These are phyloP conservation scores for Fonsecaea multimorphosa DNA, from an alignment of 2,329 filamentous ascomycete species.

Conservation along the genomic window DNA sequence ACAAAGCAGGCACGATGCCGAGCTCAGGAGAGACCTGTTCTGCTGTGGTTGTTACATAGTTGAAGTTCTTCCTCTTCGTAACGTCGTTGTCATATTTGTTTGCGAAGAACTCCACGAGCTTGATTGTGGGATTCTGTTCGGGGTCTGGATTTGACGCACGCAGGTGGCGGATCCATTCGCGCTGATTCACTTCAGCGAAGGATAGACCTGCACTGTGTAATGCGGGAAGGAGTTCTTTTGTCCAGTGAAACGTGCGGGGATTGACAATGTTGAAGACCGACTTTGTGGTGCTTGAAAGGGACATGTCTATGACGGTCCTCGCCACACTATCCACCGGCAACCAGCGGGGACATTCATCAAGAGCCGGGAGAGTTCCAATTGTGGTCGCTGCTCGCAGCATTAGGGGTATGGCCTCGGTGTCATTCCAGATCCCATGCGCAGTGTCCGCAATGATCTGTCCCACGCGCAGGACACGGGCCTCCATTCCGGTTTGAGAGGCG, in stretches of 20 bases:
- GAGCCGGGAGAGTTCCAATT: slow-evolving; percentile 52
- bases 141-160: slow-evolving; percentile 57
- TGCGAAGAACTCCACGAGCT: slow-evolving; percentile 61
- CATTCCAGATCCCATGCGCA: slow-evolving; percentile 57
- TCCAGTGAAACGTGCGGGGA: slow-evolving; percentile 49
- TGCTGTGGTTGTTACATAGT: slow-evolving; percentile 47
- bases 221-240: slow-evolving; percentile 58
- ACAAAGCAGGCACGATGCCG: slow-evolving; percentile 43
- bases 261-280: slow-evolving; percentile 62
- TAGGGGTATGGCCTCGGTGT: slow-evolving; percentile 59
- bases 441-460: slow-evolving; percentile 61
- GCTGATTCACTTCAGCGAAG: slow-evolving; percentile 41
- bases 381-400: slow-evolving; percentile 55
- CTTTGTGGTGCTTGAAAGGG: slow-evolving; percentile 40
- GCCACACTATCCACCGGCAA: slow-evolving; percentile 53
- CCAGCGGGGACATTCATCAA: slow-evolving; percentile 54
- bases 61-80: slow-evolving; percentile 46
- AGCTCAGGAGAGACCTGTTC: slow-evolving; percentile 46
- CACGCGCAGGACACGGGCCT: slow-evolving; percentile 53
- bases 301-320: slow-evolving; percentile 37
- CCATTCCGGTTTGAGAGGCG: slow-evolving; percentile 38
- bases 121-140: slow-evolving; percentile 58
- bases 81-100: slow-evolving; percentile 58
- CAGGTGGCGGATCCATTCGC: slow-evolving; percentile 47
- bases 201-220: slow-evolving; percentile 55